Evolutionary conservation across 306 rosid genomes (phyloP).

Genomic region (Glycyrrhiza uralensis): DNA sequence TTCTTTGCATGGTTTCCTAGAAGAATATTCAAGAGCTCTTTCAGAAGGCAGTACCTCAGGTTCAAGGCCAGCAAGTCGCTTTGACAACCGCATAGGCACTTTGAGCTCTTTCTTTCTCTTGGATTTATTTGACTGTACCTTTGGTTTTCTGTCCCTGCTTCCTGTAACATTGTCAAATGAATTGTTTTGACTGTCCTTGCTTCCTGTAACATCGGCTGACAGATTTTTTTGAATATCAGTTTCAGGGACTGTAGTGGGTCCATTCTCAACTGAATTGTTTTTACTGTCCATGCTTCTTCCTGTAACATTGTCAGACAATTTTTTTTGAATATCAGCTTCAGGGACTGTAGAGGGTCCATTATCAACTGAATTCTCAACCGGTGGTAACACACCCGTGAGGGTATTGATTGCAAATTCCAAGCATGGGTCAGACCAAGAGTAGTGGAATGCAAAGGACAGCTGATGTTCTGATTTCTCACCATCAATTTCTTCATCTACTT

Average conservation of each 20-base stretch:
- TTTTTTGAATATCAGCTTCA: constrained; percentile 29
- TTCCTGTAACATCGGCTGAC: not conserved
- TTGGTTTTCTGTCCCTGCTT: constrained; percentile 35
- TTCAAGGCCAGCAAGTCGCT: constrained; percentile 61
- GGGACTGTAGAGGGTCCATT: constrained; percentile 20
- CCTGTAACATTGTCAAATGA: constrained; percentile 24
- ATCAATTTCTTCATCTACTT: constrained; percentile 30
- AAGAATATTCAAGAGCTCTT: constrained; percentile 44
- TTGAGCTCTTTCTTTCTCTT: constrained; percentile 55
- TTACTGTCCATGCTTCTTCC: not conserved
- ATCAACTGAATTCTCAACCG: constrained; percentile 41
- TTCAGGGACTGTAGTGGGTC: constrained; percentile 1
- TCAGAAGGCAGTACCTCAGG: constrained; percentile 54
- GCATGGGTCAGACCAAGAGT: constrained; percentile 87
- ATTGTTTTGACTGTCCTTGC: constrained; percentile 25
- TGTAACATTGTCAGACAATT: constrained; percentile 18
- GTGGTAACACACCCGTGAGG: constrained; percentile 71
- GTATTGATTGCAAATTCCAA: constrained; percentile 78
- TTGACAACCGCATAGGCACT: constrained; percentile 51
- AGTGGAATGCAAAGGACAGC: constrained; percentile 57
- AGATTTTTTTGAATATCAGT: not conserved
- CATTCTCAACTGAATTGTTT: constrained; percentile 16
- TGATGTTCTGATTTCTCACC: constrained; percentile 48
- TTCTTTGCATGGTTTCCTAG: constrained; percentile 33
- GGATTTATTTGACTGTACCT: constrained; percentile 39